A percentile compares a stretch with the other conserved stretches of the same genome.
These are phyloP conservation scores for Aspergillus sp. DNA, from an alignment of 2,329 filamentous ascomycete genomes.

Conservation along the genomic window DNA sequence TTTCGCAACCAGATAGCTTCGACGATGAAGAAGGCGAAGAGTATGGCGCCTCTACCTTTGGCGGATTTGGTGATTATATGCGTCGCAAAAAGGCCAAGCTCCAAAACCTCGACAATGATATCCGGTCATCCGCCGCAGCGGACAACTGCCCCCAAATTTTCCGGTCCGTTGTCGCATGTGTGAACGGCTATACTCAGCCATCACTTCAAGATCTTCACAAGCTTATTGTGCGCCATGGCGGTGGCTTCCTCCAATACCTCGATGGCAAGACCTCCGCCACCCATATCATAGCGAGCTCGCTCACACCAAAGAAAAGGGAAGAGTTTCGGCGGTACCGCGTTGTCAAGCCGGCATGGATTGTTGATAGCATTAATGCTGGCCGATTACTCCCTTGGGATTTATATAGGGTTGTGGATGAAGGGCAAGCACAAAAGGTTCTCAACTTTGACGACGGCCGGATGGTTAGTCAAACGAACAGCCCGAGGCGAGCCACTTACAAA, in stretches of 20 bases:
- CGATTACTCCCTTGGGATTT: constrained; percentile 80
- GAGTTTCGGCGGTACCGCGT: constrained; percentile 88
- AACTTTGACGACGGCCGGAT: constrained; percentile 64
- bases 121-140: constrained; percentile 66
- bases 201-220: constrained; percentile 84
- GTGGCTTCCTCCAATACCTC: constrained; percentile 89
- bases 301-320: constrained; percentile 89
- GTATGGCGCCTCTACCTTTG: constrained; percentile 82
- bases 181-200: constrained; percentile 95
- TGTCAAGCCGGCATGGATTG: constrained; percentile 91
- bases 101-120: constrained; percentile 85
- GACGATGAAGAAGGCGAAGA: constrained; percentile 83
- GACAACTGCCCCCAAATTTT: constrained; percentile 74
- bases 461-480: constrained; percentile 63
- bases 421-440: constrained; percentile 76
- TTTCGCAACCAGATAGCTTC: constrained; percentile 61
- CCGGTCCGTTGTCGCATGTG: constrained; percentile 83
- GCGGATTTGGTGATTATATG: constrained; percentile 89
- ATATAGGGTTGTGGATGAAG: constrained; percentile 83
- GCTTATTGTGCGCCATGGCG: constrained; percentile 89
- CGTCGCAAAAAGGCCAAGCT: constrained; percentile 95
- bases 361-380: constrained; percentile 81
- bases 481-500: constrained; percentile 62
- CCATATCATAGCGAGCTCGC: constrained; percentile 86
- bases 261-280: constrained; percentile 94